Conservation (phyloP, 2,329 filamentous ascomycete genomes). For the Trichophyton schoenleinii region DNA sequence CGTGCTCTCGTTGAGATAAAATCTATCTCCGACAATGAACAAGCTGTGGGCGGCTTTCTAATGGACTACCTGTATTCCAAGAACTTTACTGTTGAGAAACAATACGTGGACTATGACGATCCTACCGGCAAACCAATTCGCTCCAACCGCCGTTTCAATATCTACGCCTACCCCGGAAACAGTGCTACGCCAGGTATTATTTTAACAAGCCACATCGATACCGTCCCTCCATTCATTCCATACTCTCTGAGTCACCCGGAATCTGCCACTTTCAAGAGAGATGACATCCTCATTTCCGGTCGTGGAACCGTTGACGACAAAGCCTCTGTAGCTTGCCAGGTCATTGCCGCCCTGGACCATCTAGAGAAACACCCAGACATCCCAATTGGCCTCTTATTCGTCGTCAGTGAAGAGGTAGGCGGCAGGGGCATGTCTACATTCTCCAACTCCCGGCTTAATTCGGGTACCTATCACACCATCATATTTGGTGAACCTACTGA, state of each 20-base stretch:
- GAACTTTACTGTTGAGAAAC: constrained; percentile 51
- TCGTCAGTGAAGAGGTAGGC: constrained; percentile 68
- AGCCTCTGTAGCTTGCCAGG: constrained; percentile 34
- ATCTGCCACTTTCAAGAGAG: constrained; percentile 9
- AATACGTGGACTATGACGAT: constrained; percentile 29
- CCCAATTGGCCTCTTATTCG: constrained; percentile 43
- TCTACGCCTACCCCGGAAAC: constrained; percentile 49
- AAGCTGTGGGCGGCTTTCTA: constrained; percentile 55
- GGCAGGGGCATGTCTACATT: constrained; percentile 66
- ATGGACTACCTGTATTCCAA: constrained; percentile 49
- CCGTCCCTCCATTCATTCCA: constrained; percentile 40
- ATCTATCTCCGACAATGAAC: constrained; percentile 59
- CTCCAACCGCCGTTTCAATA: constrained; percentile 52
- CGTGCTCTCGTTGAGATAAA: constrained; percentile 59
- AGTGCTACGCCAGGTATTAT: constrained; percentile 24
- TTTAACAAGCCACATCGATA: constrained; percentile 67
- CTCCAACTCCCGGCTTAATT: constrained; percentile 37
- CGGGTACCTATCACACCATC: constrained; percentile 49
- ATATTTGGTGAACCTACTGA: constrained; percentile 94
- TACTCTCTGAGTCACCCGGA: constrained; percentile 40
- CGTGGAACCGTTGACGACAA: constrained; percentile 37
- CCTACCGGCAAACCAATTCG: constrained; percentile 11
- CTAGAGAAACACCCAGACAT: constrained; percentile 28
- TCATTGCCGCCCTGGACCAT: constrained; percentile 36
- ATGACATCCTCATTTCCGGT: constrained; percentile 30